Conservation (phyloP, 768 basidiomycete species). For the Pulveroboletus sp. region DNA sequence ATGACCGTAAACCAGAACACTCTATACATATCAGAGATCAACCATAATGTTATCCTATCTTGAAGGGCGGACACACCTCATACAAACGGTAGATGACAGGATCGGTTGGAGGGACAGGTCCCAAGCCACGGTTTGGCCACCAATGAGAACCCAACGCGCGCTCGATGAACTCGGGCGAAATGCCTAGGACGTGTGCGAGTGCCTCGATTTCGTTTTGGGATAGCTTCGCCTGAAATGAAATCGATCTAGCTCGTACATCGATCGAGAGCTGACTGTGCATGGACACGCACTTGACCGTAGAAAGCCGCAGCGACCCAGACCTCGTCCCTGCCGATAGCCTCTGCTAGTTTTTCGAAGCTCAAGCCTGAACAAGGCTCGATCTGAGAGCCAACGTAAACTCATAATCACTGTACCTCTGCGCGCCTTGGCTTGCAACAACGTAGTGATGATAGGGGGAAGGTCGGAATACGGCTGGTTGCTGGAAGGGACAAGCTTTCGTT, state of each 20-base stretch:
- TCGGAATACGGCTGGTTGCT: constrained; percentile 43
- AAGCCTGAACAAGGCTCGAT: constrained; percentile 38
- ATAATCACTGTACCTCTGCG: constrained; percentile 43
- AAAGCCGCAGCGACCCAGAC: constrained; percentile 81
- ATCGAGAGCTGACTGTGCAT: neutral
- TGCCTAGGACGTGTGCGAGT: constrained; percentile 46
- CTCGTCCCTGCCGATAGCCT: constrained; percentile 65
- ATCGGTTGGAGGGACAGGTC: constrained; percentile 68
- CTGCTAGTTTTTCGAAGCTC: constrained; percentile 66
- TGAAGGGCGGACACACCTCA: constrained; percentile 45
- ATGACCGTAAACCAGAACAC: constrained; percentile 72
- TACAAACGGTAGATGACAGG: constrained; percentile 79
- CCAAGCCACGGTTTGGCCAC: constrained; percentile 69
- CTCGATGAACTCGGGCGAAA: constrained; percentile 37
- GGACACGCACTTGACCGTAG: constrained; percentile 61
- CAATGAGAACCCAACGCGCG: constrained; percentile 56
- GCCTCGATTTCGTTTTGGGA: constrained; percentile 52
- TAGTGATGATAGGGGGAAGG: constrained; percentile 46
- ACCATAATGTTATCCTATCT: no score
- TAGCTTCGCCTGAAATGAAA: constrained; percentile 56
- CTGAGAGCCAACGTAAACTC: neutral
- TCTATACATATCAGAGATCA: constrained; percentile 32
- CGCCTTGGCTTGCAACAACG: constrained; percentile 63
- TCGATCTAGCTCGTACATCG: neutral
- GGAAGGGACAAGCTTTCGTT: constrained; percentile 37